A percentile compares a stretch with the other conserved stretches of the same genome.
These are phyloP conservation scores for Solanum bukasovii DNA, from an alignment of 257 asterid species.

Conservation along the genomic window DNA sequence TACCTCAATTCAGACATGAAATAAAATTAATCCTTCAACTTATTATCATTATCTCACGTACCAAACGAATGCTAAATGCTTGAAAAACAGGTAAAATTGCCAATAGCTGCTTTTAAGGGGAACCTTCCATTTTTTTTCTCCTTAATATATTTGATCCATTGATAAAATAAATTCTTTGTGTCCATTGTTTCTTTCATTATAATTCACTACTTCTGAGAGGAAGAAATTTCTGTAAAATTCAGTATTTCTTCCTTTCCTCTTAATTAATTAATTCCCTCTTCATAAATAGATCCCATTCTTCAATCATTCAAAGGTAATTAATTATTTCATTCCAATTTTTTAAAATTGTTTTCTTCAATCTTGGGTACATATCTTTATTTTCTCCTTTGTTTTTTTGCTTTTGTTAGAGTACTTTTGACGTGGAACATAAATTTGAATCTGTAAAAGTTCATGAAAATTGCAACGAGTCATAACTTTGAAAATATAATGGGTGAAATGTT, in stretches of 20 bases:
- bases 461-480: neutral
- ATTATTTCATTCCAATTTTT: neutral
- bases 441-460: neutral
- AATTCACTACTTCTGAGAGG: neutral
- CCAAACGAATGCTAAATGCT: neutral
- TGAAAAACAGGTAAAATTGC: neutral
- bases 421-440: neutral
- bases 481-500: neutral
- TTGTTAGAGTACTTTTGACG: neutral
- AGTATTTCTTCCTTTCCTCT: neutral
- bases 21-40: too few species aligned
- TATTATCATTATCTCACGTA: neutral
- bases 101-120: constrained; percentile 2
- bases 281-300: neutral
- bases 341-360: neutral
- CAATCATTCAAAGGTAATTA: neutral
- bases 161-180: neutral
- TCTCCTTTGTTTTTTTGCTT: neutral
- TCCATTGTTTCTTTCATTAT: neutral
- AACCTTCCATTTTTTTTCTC: constrained; percentile 11
- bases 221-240: constrained; percentile 4
- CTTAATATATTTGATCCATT: neutral
- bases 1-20: neutral
- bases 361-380: too few species aligned
- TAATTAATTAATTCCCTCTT: neutral